Conservation (phyloP, 495 filamentous ascomycete genomes). For the Penicillium tannophilum region DNA sequence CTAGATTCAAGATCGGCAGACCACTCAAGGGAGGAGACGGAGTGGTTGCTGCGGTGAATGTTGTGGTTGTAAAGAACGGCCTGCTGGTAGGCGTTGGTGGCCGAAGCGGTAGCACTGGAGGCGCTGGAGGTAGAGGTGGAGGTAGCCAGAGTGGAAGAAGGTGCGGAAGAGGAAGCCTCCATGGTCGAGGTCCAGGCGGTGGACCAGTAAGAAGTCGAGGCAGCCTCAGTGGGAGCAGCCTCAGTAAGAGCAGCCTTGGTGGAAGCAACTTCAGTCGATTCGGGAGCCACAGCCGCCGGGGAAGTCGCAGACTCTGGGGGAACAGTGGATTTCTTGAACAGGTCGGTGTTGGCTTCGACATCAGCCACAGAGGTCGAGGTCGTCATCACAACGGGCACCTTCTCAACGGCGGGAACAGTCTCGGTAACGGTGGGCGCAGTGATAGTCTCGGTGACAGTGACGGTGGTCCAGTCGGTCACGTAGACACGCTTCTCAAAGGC, state of each 20-base stretch:
- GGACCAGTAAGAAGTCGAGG: slow-evolving; percentile 17
- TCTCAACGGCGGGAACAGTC: slow-evolving; percentile 14
- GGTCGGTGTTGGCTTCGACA: slow-evolving; percentile 3
- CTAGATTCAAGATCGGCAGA: slow-evolving; percentile 59
- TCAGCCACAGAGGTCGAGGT: slow-evolving; percentile 11
- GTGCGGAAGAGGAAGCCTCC: slow-evolving; percentile 8
- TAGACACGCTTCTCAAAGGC: slow-evolving; percentile 59
- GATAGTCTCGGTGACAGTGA: slow-evolving; percentile 65
- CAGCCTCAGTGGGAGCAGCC: slow-evolving; percentile 5
- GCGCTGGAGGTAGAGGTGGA: slow-evolving; percentile 36
- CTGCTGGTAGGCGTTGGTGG: slow-evolving; percentile 44
- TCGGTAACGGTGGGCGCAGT: slow-evolving; percentile 44
- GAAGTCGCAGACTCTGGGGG: slow-evolving; percentile 22
- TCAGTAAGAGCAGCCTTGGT: not conserved
- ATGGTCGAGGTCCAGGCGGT: slow-evolving; percentile 29
- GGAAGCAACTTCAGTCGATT: not conserved
- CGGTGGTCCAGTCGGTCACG: slow-evolving; percentile 56
- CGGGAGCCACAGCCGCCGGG: not conserved
- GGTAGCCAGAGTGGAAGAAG: slow-evolving; percentile 14
- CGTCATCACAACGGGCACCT: slow-evolving; percentile 16
- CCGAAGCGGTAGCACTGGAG: slow-evolving; percentile 20
- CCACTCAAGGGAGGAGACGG: slow-evolving; percentile 65
- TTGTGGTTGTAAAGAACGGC: slow-evolving; percentile 75
- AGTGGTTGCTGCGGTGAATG: slow-evolving; percentile 82
- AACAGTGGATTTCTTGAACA: slow-evolving; percentile 26